Percentiles rank a stretch among this genome's conserved stretches.
Conservation (phyloP, 768 basidiomycete genomes). For the Royoungia palumana region DNA sequence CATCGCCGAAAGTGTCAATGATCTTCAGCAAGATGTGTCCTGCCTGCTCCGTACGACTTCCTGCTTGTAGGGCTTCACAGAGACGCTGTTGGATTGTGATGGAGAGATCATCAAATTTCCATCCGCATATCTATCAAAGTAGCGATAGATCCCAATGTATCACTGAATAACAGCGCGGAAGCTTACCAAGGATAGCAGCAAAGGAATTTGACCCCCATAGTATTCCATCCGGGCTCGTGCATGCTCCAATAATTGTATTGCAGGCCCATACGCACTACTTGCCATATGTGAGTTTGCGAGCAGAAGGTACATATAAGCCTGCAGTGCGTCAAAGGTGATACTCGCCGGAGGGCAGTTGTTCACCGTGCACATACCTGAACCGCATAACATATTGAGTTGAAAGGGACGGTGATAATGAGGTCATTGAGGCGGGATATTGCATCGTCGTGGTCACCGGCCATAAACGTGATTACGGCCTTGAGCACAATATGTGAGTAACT, state of each 20-base stretch:
- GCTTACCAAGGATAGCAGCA: background rate
- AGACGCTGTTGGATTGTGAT: background rate
- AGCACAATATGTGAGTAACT: background rate
- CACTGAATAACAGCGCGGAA: too few species aligned
- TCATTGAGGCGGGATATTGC: constrained; percentile 4
- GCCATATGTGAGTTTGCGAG: background rate
- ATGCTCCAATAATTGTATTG: background rate
- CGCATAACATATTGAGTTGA: background rate
- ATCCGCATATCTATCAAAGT: constrained; percentile 8
- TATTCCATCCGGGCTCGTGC: background rate
- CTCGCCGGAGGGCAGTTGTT: background rate
- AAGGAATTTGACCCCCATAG: background rate
- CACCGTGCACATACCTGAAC: background rate
- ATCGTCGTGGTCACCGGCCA: constrained; percentile 2
- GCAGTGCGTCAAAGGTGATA: background rate
- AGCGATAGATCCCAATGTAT: too few species aligned
- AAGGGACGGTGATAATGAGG: background rate
- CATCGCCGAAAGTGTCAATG: background rate
- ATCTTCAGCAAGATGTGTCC: background rate
- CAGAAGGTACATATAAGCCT: background rate
- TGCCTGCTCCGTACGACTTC: background rate
- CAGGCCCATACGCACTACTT: background rate
- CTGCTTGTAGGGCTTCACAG: constrained; percentile 5
- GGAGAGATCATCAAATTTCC: constrained; percentile 1
- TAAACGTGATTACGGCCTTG: constrained; percentile 6